Evolutionary conservation across 345 rosid species (phyloP), one percentile per base, ranked within the genome.

Genomic region (Litchi chinensis): DNA sequence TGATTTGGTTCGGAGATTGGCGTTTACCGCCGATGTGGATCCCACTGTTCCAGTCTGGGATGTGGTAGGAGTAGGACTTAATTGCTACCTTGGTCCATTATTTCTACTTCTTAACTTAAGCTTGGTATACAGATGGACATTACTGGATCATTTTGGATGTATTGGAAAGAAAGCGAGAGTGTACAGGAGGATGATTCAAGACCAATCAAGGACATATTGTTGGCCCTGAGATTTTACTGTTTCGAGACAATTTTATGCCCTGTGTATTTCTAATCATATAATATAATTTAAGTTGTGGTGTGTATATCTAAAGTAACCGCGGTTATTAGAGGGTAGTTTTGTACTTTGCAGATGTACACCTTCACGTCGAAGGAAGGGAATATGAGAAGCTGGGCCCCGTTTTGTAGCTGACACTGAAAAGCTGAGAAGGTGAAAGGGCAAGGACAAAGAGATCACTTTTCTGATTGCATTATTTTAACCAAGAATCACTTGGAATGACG

Each of bases 371-470:
- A 70, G 15, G 54, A 41, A 64, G 60, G 60, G 60, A 26, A 44
- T 64, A 10, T 44, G 32, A 28, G 5, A 46, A 64, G 0, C 9
- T 18, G 48, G 80, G 48, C 9, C 22, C 39, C 39, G 6, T 50
- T 8, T 37, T 10, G 19, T 5, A 37, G 13, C 12, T 22, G 59
- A 10, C 8, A 10, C 37, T 26, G 28, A 21, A 24, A 16, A 65
- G 19, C 56, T n/a, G 6, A 1, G 66, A 44, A 43, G 26, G 56
- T 28, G 46, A 70, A 56, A 59, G 52, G 52, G 70, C 60, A 75
- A 44, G 4, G 87, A 77, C 83, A 82, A 66, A 77, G 21, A 60
- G n/a, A 82, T 70, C 73, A 52, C 85, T 82, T 76, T 79, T 41
- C 6, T 0, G 0, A 10, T 12, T 11, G 18, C 48, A 71, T 59